A percentile compares a stretch with the other conserved stretches of the same genome.
These are phyloP conservation scores for Aphanoascus verrucosus DNA, from an alignment of 2,329 filamentous ascomycete species.

Conservation along the genomic window DNA sequence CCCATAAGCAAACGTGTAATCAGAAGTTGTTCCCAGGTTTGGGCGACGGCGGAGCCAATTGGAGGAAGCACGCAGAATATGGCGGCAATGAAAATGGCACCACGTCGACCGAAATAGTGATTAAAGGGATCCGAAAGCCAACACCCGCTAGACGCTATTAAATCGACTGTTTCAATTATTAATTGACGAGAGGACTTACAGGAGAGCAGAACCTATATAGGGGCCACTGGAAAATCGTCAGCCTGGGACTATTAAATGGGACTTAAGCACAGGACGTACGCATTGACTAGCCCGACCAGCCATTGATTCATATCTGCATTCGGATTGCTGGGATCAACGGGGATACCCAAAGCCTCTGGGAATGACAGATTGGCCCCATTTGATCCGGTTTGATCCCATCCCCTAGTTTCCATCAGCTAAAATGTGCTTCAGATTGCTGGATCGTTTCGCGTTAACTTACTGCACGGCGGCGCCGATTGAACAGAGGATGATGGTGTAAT, in stretches of 20 bases:
- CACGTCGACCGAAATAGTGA: constrained; percentile 47
- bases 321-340: constrained; percentile 23
- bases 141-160: constrained; percentile 40
- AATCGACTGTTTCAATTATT: constrained; percentile 5
- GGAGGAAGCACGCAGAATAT: constrained; percentile 57
- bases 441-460: constrained; percentile 22
- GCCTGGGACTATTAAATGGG: constrained; percentile 24
- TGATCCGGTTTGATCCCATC: constrained; percentile 45
- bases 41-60: constrained; percentile 53
- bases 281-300: constrained; percentile 58
- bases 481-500: constrained; percentile 43
- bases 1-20: constrained; percentile 49
- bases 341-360: constrained; percentile 38
- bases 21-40: constrained; percentile 50
- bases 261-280: constrained; percentile 35
- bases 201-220: constrained; percentile 43
- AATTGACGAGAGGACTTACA: constrained; percentile 28
- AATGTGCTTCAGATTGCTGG: background rate
- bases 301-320: constrained; percentile 41
- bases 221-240: constrained; percentile 31
- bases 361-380: constrained; percentile 46
- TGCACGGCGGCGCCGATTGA: constrained; percentile 45
- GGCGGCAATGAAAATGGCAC: constrained; percentile 53
- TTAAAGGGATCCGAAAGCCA: constrained; percentile 59
- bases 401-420: constrained; percentile 18